Evolutionary conservation across 345 rosid species (phyloP), one percentile per base, ranked within the genome.

Genomic region (Pseudoturritis turrita): DNA sequence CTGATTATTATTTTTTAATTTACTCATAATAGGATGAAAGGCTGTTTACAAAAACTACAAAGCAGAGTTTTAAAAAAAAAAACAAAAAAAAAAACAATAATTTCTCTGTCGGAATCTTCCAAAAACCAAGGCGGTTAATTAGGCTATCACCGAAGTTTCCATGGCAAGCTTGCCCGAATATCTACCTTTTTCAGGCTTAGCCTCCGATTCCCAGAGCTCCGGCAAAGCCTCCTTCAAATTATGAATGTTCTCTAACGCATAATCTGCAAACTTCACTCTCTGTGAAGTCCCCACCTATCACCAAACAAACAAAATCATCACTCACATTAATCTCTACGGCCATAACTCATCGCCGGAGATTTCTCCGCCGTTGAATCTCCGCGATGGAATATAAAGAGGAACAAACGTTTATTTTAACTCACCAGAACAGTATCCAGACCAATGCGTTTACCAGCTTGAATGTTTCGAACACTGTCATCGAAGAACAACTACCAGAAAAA

Each of bases 91-190:
- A 7, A 17, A 36, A 47, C 29, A 49, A 49, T 18, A 12, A 36
- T 13, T 52, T n/a, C 46, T 62, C 60, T 18, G 46, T 19, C 13
- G 37, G 45, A 62, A 39, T 14, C 18, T 61, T 41, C 29, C 41
- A 33, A 39, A n/a, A 51, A 41, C 53, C 53, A 35, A 45, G 26
- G 18, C 15, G 62, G 35, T 36, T 37, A n/a, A 28, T 78, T 83
- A 94, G 51, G 97, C 98, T 50, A 87, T 89, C 43, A 94, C 97
- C 41, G 92, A 73, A 28, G 97, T 85, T 81, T 86, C 96, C 14
- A 86, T 87, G 1, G 89, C 21, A 65, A 86, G 73, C 37, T 86
- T 84, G 59, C 72, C 81, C 7, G 90, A 33, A 63, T 83, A 88
- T 0, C 75, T 63, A 21, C 82, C 81, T 0, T 44, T 62, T 67